Conservation (phyloP, 2,329 filamentous ascomycete genomes). For the Eurotiales sp. region DNA sequence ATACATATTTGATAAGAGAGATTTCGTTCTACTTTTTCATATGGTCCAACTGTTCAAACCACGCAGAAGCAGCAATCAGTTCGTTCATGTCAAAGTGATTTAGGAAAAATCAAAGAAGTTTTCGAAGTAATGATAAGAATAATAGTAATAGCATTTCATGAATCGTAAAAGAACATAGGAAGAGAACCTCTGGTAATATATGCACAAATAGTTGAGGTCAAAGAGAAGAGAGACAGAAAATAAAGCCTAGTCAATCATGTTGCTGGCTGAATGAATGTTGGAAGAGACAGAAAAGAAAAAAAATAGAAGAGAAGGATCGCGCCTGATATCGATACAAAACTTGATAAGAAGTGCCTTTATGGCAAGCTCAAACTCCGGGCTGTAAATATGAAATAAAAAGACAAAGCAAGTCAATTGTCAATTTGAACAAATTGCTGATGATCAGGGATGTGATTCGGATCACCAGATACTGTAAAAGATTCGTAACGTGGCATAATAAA, state of each 20-base stretch:
- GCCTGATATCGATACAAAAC: not conserved
- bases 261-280: not conserved
- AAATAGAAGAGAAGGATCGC: not conserved
- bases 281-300: not conserved
- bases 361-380: conserved; percentile 1
- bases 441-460: not conserved
- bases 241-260: not conserved
- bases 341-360: not conserved
- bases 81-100: no score
- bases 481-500: not conserved
- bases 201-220: conserved; percentile 8
- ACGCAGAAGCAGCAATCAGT: no score
- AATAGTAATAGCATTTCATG: not conserved
- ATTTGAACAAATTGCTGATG: not conserved
- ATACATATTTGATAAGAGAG: no score
- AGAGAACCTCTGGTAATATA: not conserved
- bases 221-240: conserved; percentile 1
- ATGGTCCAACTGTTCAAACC: no score
- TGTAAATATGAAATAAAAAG: no score
- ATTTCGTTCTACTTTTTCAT: no score
- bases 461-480: not conserved
- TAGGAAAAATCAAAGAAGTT: not conserved
- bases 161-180: not conserved
- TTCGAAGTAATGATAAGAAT: not conserved
- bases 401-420: not conserved